Percentiles rank a stretch among this genome's conserved stretches.
Evolutionary conservation across 2,329 filamentous ascomycete species (phyloP).

Genomic region (Penicillium expansum): DNA sequence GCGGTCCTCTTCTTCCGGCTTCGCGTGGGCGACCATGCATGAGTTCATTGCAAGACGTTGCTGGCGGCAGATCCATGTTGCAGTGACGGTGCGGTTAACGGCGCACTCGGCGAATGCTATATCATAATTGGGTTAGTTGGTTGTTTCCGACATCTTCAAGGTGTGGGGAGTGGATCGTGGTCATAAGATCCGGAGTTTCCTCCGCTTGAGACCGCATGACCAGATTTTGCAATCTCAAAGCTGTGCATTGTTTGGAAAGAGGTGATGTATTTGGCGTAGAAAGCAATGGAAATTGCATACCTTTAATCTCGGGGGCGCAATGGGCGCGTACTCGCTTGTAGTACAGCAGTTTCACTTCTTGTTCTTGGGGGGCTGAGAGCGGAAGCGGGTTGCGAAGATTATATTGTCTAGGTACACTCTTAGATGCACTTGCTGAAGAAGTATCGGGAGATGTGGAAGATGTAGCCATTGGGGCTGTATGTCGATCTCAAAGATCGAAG

Average conservation of each 20-base stretch:
- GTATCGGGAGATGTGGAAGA: conserved; percentile 24
- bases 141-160: not conserved
- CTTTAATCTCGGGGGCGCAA: conserved; percentile 76
- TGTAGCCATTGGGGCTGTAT: conserved; percentile 22
- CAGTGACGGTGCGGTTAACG: conserved; percentile 76
- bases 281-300: conserved; percentile 42
- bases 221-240: not conserved
- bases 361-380: conserved; percentile 76
- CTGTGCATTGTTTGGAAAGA: not conserved
- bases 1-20: conserved; percentile 77
- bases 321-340: conserved; percentile 72
- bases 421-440: conserved; percentile 18
- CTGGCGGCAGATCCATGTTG: conserved; percentile 79
- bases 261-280: not conserved
- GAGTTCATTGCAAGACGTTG: conserved; percentile 84
- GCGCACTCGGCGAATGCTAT: conserved; percentile 91
- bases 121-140: conserved; percentile 6
- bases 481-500: conserved; percentile 21
- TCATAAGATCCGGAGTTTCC: not conserved
- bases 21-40: conserved; percentile 88
- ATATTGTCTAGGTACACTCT: conserved; percentile 28
- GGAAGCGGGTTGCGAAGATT: conserved; percentile 71
- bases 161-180: not conserved
- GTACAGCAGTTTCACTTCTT: conserved; percentile 76
- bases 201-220: not conserved